Base-by-base conservation (phyloP, 202 grass and related monocot genomes). In the Elaeis oleifera region DNA sequence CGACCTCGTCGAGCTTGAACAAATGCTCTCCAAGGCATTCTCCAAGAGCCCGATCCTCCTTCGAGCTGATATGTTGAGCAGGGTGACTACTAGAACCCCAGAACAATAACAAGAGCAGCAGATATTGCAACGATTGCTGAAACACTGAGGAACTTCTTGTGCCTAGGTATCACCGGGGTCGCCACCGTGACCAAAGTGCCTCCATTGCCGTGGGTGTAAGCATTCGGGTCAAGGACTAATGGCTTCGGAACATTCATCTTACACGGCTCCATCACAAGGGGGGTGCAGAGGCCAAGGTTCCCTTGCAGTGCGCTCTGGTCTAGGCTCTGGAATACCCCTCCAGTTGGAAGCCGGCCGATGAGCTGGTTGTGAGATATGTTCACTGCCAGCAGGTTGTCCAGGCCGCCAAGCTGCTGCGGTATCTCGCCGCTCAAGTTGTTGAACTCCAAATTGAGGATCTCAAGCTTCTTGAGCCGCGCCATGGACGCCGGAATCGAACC, bases 231-330 rank as follows among this genome's bases (percentile, higher is more conserved):
- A 21, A 97, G 84, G 51, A 97, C 88, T 1, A 97, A 79, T n/a
- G 92, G 92, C 70, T 97, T 97, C 23, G 88, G 77, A 26, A 97
- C 92, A 76, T 89, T 78, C 92, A 91, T 91, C 71, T 32, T 20
- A 74, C 92, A 97, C 5, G 92, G 84, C 70, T 91, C 84, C 0
- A 68, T 0, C 0, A 97, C 84, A 3, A 81, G 75, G 26, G 84
- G 92, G 76, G 88, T 97, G 80, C 92, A 97, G 59, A 97, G 78
- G 61, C 92, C 92, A 16, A 91, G 74, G 89, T 97, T 97, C 57
- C 88, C 92, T 23, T 97, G 84, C 0, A 97, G 55, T 5, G 92
- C 76, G 73, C 82, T 97, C 20, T 72, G 73, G 65, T 89, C 92
- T 20, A 97, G 74, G 59, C 78, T 91, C 77, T 89, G 81, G 68